phyloP scores from a whole-genome alignment of 2,329 filamentous ascomycete species.

The Penicillium sp. region DNA sequence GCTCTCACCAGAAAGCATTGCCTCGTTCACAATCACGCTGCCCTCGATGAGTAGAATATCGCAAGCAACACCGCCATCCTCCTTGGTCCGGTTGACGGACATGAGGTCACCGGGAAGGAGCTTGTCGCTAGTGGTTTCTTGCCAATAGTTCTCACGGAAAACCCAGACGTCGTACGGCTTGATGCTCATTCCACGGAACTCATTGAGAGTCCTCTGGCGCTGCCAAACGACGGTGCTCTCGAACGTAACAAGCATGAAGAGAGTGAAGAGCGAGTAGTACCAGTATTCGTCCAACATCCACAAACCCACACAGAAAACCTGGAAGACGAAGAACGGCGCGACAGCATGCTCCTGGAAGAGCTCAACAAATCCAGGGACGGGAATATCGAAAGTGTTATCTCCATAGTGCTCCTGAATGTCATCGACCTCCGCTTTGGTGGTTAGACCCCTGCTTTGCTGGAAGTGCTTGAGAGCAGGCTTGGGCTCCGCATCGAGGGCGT shows the following conservation, averaged over 20 bases:
- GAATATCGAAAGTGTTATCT: constrained; percentile 94
- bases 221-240: constrained; percentile 99
- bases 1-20: constrained; percentile 98
- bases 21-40: constrained; percentile 96
- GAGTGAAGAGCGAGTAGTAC: constrained; percentile 99
- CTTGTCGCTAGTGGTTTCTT: constrained; percentile 84
- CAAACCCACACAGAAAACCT: constrained; percentile 95
- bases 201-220: constrained; percentile 88
- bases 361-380: constrained; percentile 91
- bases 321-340: constrained; percentile 98
- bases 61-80: constrained; percentile 94
- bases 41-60: constrained; percentile 96
- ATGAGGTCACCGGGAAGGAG: constrained; percentile 91
- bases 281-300: constrained; percentile 99
- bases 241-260: constrained; percentile 97
- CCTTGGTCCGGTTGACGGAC: constrained; percentile 89
- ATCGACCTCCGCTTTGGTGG: constrained; percentile 71
- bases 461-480: constrained; percentile 77
- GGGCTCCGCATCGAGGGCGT: constrained; percentile 80
- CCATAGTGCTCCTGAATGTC: constrained; percentile 91
- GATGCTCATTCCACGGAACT: constrained; percentile 99
- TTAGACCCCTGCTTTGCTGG: constrained; percentile 76
- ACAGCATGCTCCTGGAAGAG: constrained; percentile 98
- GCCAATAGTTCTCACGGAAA: constrained; percentile 84
- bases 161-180: constrained; percentile 96